Conservation (phyloP, 768 basidiomycete genomes). For the Hortiboletus campestris region DNA sequence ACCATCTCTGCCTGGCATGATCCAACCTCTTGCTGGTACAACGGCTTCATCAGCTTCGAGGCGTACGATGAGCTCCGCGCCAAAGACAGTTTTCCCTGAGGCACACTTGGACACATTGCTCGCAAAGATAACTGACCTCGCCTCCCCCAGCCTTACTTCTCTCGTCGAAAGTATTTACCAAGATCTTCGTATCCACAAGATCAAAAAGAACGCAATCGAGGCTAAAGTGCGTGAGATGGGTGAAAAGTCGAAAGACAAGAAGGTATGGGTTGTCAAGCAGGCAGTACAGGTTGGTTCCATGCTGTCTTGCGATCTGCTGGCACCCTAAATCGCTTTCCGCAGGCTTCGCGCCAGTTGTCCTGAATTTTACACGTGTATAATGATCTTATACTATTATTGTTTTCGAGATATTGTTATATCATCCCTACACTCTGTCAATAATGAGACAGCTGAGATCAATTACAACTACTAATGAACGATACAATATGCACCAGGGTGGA, state of each 20-base stretch:
- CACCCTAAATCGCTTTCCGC: background rate
- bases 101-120: slow-evolving; percentile 58
- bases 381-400: slow-evolving; percentile 1
- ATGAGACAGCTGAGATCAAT: background rate
- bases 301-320: background rate
- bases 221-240: slow-evolving; percentile 75
- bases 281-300: slow-evolving; percentile 7
- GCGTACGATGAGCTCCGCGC: slow-evolving; percentile 24
- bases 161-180: slow-evolving; percentile 74
- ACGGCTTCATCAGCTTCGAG: slow-evolving; percentile 25
- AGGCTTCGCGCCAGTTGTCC: slow-evolving; percentile 10
- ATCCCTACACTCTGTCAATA: slow-evolving; percentile 1
- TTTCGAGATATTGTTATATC: slow-evolving; percentile 9
- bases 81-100: slow-evolving; percentile 70
- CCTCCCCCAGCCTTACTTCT: slow-evolving; percentile 59
- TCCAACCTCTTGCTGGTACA: slow-evolving; percentile 22
- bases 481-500: background rate
- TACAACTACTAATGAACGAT: background rate
- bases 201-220: slow-evolving; percentile 84
- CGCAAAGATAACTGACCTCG: slow-evolving; percentile 58
- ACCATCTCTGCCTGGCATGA: slow-evolving; percentile 43
- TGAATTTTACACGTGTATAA: slow-evolving; percentile 1
- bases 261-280: slow-evolving; percentile 67
- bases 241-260: slow-evolving; percentile 71
- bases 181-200: slow-evolving; percentile 63